Percentiles rank a stretch among this genome's conserved stretches.
Conservation (phyloP, 2,329 filamentous ascomycete species). For the Diaporthe sp. region DNA sequence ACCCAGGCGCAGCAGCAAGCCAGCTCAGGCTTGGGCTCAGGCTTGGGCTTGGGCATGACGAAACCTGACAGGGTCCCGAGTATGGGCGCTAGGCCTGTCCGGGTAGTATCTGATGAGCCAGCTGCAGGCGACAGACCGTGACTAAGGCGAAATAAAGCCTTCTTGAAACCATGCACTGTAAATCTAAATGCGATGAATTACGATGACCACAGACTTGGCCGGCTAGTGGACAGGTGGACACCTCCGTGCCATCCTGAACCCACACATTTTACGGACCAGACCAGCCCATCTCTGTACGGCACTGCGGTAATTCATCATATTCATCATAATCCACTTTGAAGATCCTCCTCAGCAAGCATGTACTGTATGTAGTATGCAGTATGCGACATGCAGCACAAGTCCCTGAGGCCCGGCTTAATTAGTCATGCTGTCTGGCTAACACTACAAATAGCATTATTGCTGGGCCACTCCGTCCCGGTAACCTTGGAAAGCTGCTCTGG, state of each 20-base stretch:
- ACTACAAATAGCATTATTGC: neutral
- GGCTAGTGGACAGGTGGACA: conserved; percentile 19
- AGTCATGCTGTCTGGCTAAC: neutral
- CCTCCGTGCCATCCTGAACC: neutral
- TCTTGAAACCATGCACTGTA: conserved; percentile 30
- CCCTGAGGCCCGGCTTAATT: too few species aligned
- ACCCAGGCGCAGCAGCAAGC: conserved; percentile 26
- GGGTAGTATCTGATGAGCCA: conserved; percentile 19
- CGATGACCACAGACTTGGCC: conserved; percentile 30
- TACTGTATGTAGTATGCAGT: neutral
- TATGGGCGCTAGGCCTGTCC: neutral
- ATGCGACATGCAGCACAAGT: neutral
- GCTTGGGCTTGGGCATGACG: conserved; percentile 28
- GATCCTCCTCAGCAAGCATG: neutral
- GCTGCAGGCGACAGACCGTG: conserved; percentile 7
- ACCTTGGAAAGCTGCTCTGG: conserved; percentile 2
- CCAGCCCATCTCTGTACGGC: conserved; percentile 6
- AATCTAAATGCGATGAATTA: conserved; percentile 34
- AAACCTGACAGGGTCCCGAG: conserved; percentile 25
- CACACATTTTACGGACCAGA: conserved; percentile 4
- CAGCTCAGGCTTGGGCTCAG: conserved; percentile 21
- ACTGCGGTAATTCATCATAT: conserved; percentile 30
- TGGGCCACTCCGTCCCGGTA: neutral
- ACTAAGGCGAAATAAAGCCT: conserved; percentile 29
- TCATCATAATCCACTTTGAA: conserved; percentile 26